Evolutionary conservation across 352 stramenopile species (phyloP).

Genomic region (Chrysophaeum taylorii): DNA sequence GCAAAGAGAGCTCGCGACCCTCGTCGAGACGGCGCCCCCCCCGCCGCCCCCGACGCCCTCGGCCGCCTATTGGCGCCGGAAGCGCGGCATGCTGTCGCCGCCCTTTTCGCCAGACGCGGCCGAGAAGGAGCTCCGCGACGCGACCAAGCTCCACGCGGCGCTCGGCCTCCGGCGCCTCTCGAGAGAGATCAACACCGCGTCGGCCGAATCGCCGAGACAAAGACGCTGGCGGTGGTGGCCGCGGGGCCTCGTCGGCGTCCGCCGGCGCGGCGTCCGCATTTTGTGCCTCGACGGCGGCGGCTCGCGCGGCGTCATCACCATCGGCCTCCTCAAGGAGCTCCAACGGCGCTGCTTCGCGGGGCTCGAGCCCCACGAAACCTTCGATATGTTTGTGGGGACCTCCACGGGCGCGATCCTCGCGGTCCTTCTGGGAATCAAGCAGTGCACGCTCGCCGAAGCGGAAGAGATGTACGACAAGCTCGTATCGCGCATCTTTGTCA

Average conservation of each 20-base stretch:
- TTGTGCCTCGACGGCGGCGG: constrained; percentile 25
- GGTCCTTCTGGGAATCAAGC: constrained; percentile 46
- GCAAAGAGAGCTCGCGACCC: no score
- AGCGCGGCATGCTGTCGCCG: constrained; percentile 3
- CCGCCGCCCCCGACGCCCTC: not conserved
- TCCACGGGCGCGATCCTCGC: constrained; percentile 55
- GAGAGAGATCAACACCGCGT: no score
- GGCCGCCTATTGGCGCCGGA: not conserved
- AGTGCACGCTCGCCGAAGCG: constrained; percentile 37
- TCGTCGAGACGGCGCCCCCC: not conserved
- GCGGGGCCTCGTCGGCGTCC: no score
- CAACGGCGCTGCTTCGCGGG: constrained; percentile 1
- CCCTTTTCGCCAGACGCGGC: not conserved
- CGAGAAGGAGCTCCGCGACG: not conserved
- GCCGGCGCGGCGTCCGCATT: constrained; percentile 12
- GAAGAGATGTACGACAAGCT: constrained; percentile 49
- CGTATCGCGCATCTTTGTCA: constrained; percentile 52
- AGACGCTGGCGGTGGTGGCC: no score
- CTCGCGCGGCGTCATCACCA: constrained; percentile 14
- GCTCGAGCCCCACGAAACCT: constrained; percentile 34
- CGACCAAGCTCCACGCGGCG: not conserved
- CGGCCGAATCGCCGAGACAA: no score
- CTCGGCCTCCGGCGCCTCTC: constrained; percentile 2
- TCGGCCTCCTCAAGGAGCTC: constrained; percentile 16
- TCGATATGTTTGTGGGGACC: constrained; percentile 57